Evolutionary conservation across 345 rosid genomes (phyloP).

Genomic region (Arabidopsis arenosa): DNA sequence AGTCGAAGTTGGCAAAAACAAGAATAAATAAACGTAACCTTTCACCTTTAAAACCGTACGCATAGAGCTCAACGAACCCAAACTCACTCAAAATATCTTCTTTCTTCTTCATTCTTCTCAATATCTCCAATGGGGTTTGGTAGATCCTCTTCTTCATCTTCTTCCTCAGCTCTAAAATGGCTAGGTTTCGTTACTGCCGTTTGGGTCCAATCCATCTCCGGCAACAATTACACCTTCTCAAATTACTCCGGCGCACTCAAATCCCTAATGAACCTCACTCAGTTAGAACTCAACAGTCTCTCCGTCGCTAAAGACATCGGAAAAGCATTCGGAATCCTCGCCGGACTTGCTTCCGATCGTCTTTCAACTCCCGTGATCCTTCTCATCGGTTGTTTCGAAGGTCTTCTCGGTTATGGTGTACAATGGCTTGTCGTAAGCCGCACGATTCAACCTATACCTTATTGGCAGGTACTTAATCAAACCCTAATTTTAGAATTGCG

Average conservation of each 20-base stretch:
- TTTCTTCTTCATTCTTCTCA: background rate
- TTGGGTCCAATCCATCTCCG: conserved; percentile 67
- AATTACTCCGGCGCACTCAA: conserved; percentile 67
- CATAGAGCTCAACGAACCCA: conserved; percentile 20
- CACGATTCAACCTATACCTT: conserved; percentile 56
- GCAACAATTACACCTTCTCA: conserved; percentile 72
- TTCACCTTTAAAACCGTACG: conserved; percentile 35
- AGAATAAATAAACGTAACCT: background rate
- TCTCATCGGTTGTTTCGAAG: conserved; percentile 56
- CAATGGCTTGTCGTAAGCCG: conserved; percentile 77
- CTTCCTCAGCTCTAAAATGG: conserved; percentile 61
- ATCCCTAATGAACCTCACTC: conserved; percentile 62
- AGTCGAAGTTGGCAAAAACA: background rate
- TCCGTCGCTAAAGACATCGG: conserved; percentile 72
- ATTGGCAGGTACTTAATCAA: conserved; percentile 58
- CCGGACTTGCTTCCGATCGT: conserved; percentile 62
- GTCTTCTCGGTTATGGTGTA: conserved; percentile 64
- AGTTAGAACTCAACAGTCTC: conserved; percentile 60
- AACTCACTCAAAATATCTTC: background rate
- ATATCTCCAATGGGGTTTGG: conserved; percentile 30
- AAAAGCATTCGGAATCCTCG: conserved; percentile 67
- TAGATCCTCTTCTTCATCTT: conserved; percentile 15
- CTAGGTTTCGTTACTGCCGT: conserved; percentile 63
- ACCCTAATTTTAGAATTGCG: background rate
- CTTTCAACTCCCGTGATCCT: conserved; percentile 54